Base-by-base conservation (phyloP, 2,329 filamentous ascomycete species). In the Chalaropsis ovoidea region DNA sequence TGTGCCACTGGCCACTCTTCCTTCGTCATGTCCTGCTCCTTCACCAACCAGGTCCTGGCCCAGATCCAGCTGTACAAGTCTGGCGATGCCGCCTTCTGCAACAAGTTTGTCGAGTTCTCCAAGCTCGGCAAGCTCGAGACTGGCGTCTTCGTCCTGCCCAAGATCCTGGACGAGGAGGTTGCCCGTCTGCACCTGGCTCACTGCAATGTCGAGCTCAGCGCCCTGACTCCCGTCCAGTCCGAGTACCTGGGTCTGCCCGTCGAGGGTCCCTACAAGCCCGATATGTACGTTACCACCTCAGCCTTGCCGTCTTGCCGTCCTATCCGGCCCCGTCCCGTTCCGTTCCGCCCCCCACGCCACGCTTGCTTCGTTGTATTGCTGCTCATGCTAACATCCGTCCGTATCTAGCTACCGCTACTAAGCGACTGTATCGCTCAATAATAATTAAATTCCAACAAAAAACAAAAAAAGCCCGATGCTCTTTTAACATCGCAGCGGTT, bases 11-110 rank as follows among this genome's bases (percentile, higher is more conserved):
- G 94, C 72, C 94, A 99, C 88, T 96, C 92, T 72, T 97, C 93
- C 64, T 99, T 99, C 80, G 94, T 99, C 65, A 97, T 99, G 94
- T 96, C 92, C 73, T 99, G 94, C 88, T 97, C 93, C 70, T 99
- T 99, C 88, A 95, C 92, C 85, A 99, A 99, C 88, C 94, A 99
- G 85, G 94, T 97, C 74, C 90, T 99, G 77, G 94, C 94, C 72
- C 94, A 99, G 84, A 97, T 99, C 81, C 88, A 95, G 82, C 82
- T 99, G 75, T 99, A 80, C 89, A 97, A 97, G 88, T 87, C 86
- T 74, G 83, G 87, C 73, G 92, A 97, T 76, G 84, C 84, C 76
- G 87, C 81, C 67, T 99, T 95, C 77, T 85, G 87, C 79, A 81
- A 89, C 80, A 96, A 96, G 85, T 95, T 96, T 81, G 80, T 92